These are phyloP conservation scores for Cercospora sp. DNA, from an alignment of 2,329 filamentous ascomycete species.

Conservation along the genomic window DNA sequence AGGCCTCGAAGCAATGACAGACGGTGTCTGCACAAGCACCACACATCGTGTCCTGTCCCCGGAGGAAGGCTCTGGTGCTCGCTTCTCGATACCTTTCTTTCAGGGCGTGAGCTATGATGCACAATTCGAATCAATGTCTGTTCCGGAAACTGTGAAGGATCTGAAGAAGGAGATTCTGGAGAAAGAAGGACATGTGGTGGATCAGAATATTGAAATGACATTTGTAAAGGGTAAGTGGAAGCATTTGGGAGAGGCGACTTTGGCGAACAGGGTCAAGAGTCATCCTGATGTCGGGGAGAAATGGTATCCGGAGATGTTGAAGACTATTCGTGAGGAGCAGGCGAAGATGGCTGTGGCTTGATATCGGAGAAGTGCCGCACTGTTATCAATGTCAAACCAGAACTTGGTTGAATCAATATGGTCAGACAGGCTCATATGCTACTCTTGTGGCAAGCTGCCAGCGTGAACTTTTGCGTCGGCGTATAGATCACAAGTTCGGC, in stretches of 20 bases:
- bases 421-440: background rate
- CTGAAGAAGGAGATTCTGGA: background rate
- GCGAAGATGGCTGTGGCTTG: background rate
- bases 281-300: background rate
- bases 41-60: background rate
- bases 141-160: background rate
- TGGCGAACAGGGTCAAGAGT: background rate
- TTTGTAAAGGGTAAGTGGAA: background rate
- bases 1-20: background rate
- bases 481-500: background rate
- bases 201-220: background rate
- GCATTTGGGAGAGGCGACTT: background rate
- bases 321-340: background rate
- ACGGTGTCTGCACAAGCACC: background rate
- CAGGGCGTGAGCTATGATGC: background rate
- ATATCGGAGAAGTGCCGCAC: background rate
- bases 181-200: background rate
- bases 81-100: background rate
- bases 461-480: background rate
- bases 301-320: background rate
- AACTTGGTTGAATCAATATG: background rate
- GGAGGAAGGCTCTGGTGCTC: background rate
- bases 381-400: too few relatives aligned
- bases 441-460: background rate
- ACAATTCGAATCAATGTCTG: background rate